phyloP scores from a whole-genome alignment of 2,329 filamentous ascomycete species.

The Fusarium sp. region DNA sequence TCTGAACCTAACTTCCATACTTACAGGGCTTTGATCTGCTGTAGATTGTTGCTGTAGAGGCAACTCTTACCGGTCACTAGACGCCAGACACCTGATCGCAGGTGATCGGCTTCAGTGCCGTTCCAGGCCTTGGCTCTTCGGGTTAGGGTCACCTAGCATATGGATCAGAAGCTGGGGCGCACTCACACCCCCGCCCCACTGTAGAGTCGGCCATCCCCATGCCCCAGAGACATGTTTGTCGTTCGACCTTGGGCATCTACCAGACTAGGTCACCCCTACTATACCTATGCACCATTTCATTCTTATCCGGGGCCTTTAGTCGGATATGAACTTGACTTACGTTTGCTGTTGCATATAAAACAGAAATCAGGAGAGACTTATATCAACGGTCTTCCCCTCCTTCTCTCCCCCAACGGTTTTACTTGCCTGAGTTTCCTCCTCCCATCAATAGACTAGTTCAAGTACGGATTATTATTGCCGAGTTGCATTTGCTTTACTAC shows the following conservation, averaged over 20 bases:
- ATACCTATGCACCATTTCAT: neutral
- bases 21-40: neutral
- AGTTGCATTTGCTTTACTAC: slow-evolving; percentile 16
- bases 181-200: slow-evolving; percentile 40
- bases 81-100: slow-evolving; percentile 27
- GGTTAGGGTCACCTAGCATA: neutral
- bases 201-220: slow-evolving; percentile 17
- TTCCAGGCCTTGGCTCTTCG: neutral
- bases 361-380: slow-evolving; percentile 25
- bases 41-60: slow-evolving; percentile 2
- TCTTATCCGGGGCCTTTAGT: slow-evolving; percentile 9
- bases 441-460: slow-evolving; percentile 37
- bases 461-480: slow-evolving; percentile 35
- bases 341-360: slow-evolving; percentile 3
- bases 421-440: slow-evolving; percentile 4
- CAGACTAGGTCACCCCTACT: slow-evolving; percentile 21
- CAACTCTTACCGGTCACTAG: slow-evolving; percentile 14
- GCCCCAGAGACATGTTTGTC: slow-evolving; percentile 16
- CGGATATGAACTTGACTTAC: slow-evolving; percentile 5
- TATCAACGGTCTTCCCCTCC: slow-evolving; percentile 28
- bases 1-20: neutral
- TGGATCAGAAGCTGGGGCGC: slow-evolving; percentile 15
- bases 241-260: slow-evolving; percentile 37
- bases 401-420: slow-evolving; percentile 31
- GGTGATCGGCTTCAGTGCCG: slow-evolving; percentile 34